Base-by-base conservation (phyloP, 208 protist species). In the Trypanosoma platydactyli region DNA sequence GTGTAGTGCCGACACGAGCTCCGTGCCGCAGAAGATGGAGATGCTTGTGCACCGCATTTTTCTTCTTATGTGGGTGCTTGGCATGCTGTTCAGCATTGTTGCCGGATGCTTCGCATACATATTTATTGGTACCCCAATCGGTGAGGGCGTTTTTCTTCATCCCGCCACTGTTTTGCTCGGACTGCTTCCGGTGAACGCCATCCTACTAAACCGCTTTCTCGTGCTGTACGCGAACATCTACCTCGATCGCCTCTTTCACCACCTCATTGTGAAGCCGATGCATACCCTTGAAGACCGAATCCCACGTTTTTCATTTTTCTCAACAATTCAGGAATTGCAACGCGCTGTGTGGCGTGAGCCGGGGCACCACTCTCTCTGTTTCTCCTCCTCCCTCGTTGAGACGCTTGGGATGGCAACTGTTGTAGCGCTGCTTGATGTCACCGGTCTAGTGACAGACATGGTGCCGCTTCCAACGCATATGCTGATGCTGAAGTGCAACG, bases 391-490 rank as follows among this genome's bases (percentile, higher is more conserved):
- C 4, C 68, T 94, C 4, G 88, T 96, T 2, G 91, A 96, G 44
- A 71, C 75, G 7, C 84, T 96, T 38, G 88, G 88, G 1, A 91
- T 87, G 80, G 86, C 84, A 6, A 91, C 87, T 27, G 91, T 96
- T 45, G 72, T 96, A 2, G 86, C 91, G 40, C 79, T 94, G 67
- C 73, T 96, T 22, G 88, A 96, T 61, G 78, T 86, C 53, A 79
- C 67, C 0, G 91, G 91, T 44, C 87, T 96, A 52, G 84, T 96
- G 49, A 94, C 91, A 7, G 91, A 96, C 73, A 96, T 94, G 91
- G 91, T 94, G 71, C 80, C 83, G 3, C 63, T 96, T 22, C 91
- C 91, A 5, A 63, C 79, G 35, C 75, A 73, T 29, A 66, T 96
- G 30, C 69, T 96, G n/a, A 65, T 92, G 69, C 68, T 94, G 18